These are phyloP conservation scores for Corymbia citriodora DNA, from an alignment of 441 rosid species.

Conservation along the genomic window DNA sequence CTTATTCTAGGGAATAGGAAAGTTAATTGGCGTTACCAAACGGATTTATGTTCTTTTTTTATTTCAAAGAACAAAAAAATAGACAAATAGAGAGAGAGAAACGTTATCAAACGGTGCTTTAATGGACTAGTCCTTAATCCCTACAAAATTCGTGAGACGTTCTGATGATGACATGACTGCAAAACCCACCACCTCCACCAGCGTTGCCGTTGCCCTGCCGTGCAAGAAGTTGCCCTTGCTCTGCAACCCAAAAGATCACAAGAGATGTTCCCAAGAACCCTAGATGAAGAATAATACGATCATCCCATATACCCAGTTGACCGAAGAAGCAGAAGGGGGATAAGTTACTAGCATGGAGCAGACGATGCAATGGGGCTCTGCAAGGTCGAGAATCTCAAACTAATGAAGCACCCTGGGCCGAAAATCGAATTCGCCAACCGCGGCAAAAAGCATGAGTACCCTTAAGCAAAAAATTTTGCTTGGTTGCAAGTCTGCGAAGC, in stretches of 20 bases:
- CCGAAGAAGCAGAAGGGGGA: not conserved
- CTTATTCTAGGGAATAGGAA: too few species aligned
- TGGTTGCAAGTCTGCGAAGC: not conserved
- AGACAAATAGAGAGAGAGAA: too few species aligned
- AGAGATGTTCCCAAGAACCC: not conserved
- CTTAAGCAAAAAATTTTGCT: not conserved
- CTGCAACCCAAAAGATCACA: fast-evolving
- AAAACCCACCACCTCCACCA: too few species aligned
- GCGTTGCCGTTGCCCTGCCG: fast-evolving
- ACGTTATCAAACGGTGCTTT: fast-evolving
- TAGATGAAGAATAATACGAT: not conserved
- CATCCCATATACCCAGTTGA: not conserved
- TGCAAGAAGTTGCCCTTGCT: not conserved
- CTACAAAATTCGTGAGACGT: not conserved
- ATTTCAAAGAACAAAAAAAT: too few species aligned
- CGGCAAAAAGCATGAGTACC: not conserved
- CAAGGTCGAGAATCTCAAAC: not conserved
- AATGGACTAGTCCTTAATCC: fast-evolving
- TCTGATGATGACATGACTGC: fast-evolving
- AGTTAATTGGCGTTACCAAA: too few species aligned
- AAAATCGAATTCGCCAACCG: not conserved
- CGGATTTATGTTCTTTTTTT: too few species aligned
- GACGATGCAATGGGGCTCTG: not conserved
- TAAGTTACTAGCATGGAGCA: not conserved
- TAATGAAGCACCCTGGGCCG: not conserved